Evolutionary conservation across 2,329 filamentous ascomycete species (phyloP).

Genomic region (Alternaria burnsii): DNA sequence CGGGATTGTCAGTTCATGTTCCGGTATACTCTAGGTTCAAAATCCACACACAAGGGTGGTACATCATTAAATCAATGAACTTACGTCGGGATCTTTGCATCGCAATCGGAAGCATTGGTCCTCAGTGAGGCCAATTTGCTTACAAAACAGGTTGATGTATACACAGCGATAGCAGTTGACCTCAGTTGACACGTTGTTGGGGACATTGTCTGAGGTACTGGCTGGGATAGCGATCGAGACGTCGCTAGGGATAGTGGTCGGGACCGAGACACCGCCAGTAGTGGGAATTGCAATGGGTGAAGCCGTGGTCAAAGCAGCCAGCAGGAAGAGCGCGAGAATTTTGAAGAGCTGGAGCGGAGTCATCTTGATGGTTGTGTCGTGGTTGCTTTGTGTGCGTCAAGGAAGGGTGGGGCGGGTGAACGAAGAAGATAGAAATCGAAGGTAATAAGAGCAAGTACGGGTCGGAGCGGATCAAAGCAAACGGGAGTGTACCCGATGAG

Average conservation of each 20-base stretch:
- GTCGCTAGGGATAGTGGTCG: not conserved
- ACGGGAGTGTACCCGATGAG: not conserved
- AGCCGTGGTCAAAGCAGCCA: not conserved
- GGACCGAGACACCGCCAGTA: not conserved
- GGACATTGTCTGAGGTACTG: not conserved
- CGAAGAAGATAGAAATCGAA: not conserved
- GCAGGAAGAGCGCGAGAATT: not conserved
- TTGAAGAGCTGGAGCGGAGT: not conserved
- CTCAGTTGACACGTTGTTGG: not conserved
- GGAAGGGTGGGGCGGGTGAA: not conserved
- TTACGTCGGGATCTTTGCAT: conserved; percentile 3
- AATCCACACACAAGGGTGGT: not conserved
- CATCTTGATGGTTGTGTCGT: not conserved
- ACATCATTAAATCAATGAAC: not conserved
- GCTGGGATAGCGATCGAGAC: not conserved
- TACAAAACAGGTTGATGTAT: conserved; percentile 1
- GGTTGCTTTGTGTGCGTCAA: not conserved
- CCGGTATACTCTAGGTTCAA: not conserved
- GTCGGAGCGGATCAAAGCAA: not conserved
- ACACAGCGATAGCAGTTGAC: not conserved
- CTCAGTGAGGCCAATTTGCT: not conserved
- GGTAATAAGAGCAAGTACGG: not conserved
- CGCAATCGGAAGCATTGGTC: not conserved
- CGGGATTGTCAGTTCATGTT: not conserved
- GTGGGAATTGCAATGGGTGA: conserved; percentile 1